phyloP scores from a whole-genome alignment of 768 basidiomycete species.

The Coprinellus micaceus region DNA sequence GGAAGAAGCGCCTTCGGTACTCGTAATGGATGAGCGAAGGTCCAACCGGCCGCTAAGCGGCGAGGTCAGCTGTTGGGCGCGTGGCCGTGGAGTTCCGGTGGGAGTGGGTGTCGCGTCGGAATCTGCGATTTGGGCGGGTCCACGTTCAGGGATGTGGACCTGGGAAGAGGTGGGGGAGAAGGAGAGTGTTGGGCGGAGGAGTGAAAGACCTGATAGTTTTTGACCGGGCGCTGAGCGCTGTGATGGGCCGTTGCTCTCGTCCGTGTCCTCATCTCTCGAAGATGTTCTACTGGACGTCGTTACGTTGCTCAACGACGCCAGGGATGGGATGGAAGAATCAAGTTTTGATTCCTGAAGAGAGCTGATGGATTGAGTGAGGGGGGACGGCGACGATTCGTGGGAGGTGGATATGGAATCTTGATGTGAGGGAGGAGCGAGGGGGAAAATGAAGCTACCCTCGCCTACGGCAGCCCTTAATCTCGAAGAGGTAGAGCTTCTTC shows the following conservation, averaged over 20 bases:
- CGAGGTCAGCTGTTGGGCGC: neutral
- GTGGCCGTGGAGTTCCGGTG: slow-evolving; percentile 16
- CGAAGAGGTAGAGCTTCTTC: neutral
- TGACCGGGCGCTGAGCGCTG: neutral
- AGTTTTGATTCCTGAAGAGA: slow-evolving; percentile 9
- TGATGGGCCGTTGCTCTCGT: neutral
- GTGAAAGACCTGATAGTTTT: slow-evolving; percentile 32
- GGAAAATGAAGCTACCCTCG: slow-evolving; percentile 32
- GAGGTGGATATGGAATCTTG: slow-evolving; percentile 6
- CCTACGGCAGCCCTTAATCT: neutral
- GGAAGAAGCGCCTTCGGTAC: too few relatives aligned
- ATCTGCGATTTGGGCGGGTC: too few relatives aligned
- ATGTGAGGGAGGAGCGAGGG: slow-evolving; percentile 16
- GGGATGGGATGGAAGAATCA: neutral
- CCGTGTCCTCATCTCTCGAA: neutral
- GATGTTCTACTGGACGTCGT: neutral
- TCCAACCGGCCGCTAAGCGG: neutral
- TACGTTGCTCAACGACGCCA: neutral
- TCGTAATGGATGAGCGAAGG: neutral
- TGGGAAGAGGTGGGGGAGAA: slow-evolving; percentile 4
- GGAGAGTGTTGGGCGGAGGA: slow-evolving; percentile 23
- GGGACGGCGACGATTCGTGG: neutral
- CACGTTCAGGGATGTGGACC: neutral
- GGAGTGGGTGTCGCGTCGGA: neutral
- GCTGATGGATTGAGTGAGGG: slow-evolving; percentile 12